Evolutionary conservation across 106 monocot species (phyloP), one percentile per base, ranked within the genome.

Genomic region (Dendrobium catenatum): DNA sequence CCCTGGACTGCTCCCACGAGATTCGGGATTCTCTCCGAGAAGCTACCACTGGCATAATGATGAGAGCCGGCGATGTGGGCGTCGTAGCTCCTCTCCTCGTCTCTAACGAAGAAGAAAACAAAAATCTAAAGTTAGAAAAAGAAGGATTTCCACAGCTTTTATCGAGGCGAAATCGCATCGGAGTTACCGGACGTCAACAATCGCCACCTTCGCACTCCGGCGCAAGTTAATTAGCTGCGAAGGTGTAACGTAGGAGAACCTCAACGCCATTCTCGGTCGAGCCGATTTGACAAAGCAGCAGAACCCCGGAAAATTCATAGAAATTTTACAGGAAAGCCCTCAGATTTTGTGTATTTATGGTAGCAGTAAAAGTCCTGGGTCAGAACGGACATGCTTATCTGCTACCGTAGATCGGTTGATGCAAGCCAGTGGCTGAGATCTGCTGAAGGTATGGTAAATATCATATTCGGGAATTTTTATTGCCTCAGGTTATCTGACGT

Each of bases 41-140:
- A 97, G 76, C 75, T 80, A 42, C 78, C 86, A 80, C 94, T 97
- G 17, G 97, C 83, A 81, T 81, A 97, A 81, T 97, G 97, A 72
- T 78, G 85, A 43, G 97, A 97, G 4, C 97, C 94, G 0, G 82
- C 94, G 49, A 97, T 97, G 88, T 97, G 97, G 51, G 90, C 88
- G 44, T 94, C 92, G 79, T 92, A 92, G 85, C 82, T 94, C 89
- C 97, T 84, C 92, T 97, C 97, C 49, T 97, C 97, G 55, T 97
- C 97, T 90, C 97, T 97, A 55, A 8, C 10, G 18, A 64, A 33
- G 10, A 19, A n/a, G 29, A 80, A 27, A 55, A 37, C 37, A 72
- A 75, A n/a, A 68, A 26, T 64, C 16, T 42, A 22, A 26, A 40
- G 20, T 75, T 33, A 58, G 51, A 51, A 51, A 51, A 47, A 6